Base-by-base conservation (phyloP, 371 early-diverging fungal species). In the Mucor mucedo region DNA sequence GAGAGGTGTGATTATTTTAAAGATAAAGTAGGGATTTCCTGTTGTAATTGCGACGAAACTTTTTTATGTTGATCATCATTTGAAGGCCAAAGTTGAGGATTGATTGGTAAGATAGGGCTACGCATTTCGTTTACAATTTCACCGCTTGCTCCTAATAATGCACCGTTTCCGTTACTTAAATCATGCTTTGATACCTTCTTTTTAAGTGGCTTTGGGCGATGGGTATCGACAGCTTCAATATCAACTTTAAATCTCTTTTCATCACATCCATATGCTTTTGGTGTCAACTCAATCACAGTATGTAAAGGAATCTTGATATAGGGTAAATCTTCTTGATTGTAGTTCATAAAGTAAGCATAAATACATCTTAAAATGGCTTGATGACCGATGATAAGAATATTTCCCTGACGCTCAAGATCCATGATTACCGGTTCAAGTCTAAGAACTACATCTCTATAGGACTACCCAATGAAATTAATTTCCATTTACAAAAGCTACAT, bases 221-320 rank as follows among this genome's bases (percentile, higher is more conserved):
- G 90, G 0, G 95, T 94, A 73, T 93, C 94, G 2, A 94, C 95
- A 4, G 94, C 94, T 29, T 90, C 90, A 66, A 94, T 92, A 57
- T 91, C 91, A 27, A 89, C 89, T 74, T 86, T 87, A 77, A 88
- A 96, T 71, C 86, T 84, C 71, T 93, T 93, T 69, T 95, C 95
- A 54, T 91, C 88, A 72, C 98, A 97, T 13, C 91, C 91, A 72
- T 99, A 98, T 5, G 99, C 98, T 39, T 91, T 93, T 32, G 97
- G 96, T 8, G 94, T 95, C 33, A 99, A 79, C 67, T 94, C 90
- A 69, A 99, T 93, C 40, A 99, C 89, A 0, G 97, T 95, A 70
- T 99, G 99, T 1, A 99, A 83, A 5, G 99, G 99, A 60, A 99
- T 94, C 65, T 95, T 93, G 68, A 95, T 85, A 66, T 98, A 99